Percentiles rank a stretch among this genome's conserved stretches.
These are phyloP conservation scores for Geopyxis carbonaria DNA, from an alignment of 495 filamentous ascomycete species.

Conservation along the genomic window DNA sequence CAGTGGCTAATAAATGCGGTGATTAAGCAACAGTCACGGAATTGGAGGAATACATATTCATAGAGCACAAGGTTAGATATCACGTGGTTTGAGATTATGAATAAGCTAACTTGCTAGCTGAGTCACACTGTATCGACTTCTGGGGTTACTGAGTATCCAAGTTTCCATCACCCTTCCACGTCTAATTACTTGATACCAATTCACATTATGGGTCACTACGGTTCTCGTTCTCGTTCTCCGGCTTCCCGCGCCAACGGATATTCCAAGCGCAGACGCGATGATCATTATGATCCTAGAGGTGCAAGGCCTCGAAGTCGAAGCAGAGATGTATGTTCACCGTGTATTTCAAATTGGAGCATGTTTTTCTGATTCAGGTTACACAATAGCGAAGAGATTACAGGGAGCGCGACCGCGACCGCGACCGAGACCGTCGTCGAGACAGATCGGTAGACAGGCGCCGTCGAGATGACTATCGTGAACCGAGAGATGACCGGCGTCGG, in stretches of 20 bases:
- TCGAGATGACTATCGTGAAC: constrained; percentile 37
- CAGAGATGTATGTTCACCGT: constrained; percentile 21
- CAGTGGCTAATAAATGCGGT: no score
- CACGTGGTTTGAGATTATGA: no score
- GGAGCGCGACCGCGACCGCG: constrained; percentile 35
- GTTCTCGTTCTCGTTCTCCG: constrained; percentile 23
- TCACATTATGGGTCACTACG: constrained; percentile 15
- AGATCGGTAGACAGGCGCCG: constrained; percentile 48
- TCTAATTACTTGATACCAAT: no score
- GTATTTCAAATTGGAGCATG: no score
- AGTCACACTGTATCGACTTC: no score
- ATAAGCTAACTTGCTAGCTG: no score
- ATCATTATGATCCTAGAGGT: constrained; percentile 23
- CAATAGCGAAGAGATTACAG: constrained; percentile 21
- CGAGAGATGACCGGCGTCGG: constrained; percentile 43
- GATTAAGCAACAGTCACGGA: no score
- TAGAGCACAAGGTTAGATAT: no score
- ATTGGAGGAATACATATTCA: no score
- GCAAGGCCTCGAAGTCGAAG: constrained; percentile 20
- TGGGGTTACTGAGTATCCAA: no score
- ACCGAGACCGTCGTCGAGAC: constrained; percentile 46
- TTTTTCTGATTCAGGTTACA: no score
- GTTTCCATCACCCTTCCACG: no score
- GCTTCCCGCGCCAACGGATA: constrained; percentile 15
- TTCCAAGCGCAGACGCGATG: constrained; percentile 21